phyloP scores from a whole-genome alignment of 345 rosid genomes.

The Eucalyptus coolabah region DNA sequence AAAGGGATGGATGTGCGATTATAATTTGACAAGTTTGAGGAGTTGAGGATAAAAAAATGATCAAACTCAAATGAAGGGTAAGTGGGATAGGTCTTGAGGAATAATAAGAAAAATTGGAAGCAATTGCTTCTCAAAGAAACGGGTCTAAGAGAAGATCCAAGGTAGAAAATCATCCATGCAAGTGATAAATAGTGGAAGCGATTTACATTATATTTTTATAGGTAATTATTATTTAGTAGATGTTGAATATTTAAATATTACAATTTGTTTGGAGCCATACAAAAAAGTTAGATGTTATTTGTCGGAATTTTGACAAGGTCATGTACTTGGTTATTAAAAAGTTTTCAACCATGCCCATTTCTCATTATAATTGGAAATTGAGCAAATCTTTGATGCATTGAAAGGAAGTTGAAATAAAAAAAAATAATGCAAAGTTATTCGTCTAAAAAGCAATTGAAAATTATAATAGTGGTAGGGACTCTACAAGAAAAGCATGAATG shows the following conservation, averaged over 20 bases:
- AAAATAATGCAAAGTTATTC: background rate
- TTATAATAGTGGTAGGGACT: background rate
- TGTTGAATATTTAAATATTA: background rate
- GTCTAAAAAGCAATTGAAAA: background rate
- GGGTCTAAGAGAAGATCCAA: fast-evolving
- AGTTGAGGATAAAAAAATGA: fast-evolving
- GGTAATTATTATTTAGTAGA: background rate
- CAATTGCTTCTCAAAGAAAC: background rate
- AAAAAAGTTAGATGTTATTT: fast-evolving
- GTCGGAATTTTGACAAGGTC: fast-evolving
- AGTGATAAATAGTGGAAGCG: background rate
- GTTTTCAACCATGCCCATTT: background rate
- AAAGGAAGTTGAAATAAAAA: background rate
- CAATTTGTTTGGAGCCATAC: background rate
- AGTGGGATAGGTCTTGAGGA: background rate
- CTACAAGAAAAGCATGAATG: background rate
- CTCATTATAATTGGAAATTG: background rate
- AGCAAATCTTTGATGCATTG: background rate
- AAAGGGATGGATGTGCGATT: fast-evolving
- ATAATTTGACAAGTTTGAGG: background rate
- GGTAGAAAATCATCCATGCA: fast-evolving
- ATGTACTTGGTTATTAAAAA: background rate
- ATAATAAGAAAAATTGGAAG: background rate
- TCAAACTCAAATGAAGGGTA: background rate
- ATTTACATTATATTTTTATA: background rate